Evolutionary conservation across 768 basidiomycete genomes (phyloP), one percentile per base, ranked within the genome.

Genomic region (Xerocomellus intermedius): DNA sequence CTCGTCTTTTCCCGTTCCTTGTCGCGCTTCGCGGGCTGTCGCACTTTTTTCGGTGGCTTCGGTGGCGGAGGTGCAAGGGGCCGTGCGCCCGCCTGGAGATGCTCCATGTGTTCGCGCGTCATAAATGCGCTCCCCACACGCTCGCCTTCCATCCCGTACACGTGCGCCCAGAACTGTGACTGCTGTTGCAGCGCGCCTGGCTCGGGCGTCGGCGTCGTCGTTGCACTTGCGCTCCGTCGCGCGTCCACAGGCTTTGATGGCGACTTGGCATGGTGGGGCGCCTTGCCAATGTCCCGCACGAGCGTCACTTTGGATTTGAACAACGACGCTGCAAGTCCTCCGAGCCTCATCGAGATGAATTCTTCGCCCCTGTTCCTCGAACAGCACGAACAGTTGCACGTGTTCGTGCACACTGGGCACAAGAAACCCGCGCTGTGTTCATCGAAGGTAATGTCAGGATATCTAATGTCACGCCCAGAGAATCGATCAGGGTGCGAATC

Each of bases 351-450:
- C 8, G 74, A 67, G 10, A 81, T 52, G 54, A 81, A 82, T 12
- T 64, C 58, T 48, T 81, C 82, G 6, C 82, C 81, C 6, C 82
- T 74, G 54, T 58, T 73, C 26, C 64, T 57, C 14, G 76, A 70
- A 59, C 82, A 83, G 0, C 6, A 0, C 12, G 79, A 77, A 62
- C 83, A 84, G 42, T 77, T 81, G 65, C 83, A 85, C 12, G 57
- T 75, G 12, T 69, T 60, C 4, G 63, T 60, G 60, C 82, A 84
- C 14, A 24, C 58, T 0, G 83, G 83, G 58, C 83, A 85, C 22
- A 60, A 51, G 48, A 76, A 78, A 8, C 62, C 50, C 4, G 58
- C 56, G 37, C 58, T 68, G 19, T 53, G 62, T 33, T 62, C 42
- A 32, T 75, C 66, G 54, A 78, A 78, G 26, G 64, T 64, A 53